phyloP scores from a whole-genome alignment of 116 monocot species.

The Dioscorea cayenensis region DNA sequence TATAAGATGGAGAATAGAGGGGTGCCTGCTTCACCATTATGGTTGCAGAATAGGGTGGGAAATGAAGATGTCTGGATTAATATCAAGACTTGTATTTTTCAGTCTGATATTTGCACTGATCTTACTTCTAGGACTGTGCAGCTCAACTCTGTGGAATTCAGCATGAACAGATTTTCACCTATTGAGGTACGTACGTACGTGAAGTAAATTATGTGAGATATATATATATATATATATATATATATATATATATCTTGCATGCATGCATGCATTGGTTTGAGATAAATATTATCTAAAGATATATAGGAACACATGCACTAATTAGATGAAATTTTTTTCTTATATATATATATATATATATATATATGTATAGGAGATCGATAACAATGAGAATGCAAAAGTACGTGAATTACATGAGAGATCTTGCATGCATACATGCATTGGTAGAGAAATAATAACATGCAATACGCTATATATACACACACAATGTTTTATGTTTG shows the following conservation, averaged over 20 bases:
- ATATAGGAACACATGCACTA: too few relatives aligned
- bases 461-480: too few relatives aligned
- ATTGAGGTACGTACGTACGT: slow-evolving; percentile 6
- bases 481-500: too few relatives aligned
- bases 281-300: too few relatives aligned
- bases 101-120: neutral
- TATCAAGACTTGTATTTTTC: slow-evolving; percentile 8
- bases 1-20: slow-evolving; percentile 7
- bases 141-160: neutral
- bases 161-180: neutral
- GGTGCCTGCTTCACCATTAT: slow-evolving; percentile 6
- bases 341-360: too few relatives aligned
- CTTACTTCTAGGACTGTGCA: neutral
- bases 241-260: too few relatives aligned
- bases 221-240: too few relatives aligned
- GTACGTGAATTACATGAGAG: too few relatives aligned
- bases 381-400: too few relatives aligned
- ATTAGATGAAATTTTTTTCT: too few relatives aligned
- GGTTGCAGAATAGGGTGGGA: neutral
- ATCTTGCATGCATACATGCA: neutral
- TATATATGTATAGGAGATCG: too few relatives aligned
- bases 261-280: neutral
- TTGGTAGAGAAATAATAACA: neutral
- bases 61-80: neutral
- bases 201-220: neutral